Base-by-base conservation (phyloP, 257 asterid genomes). In the Solanum medicagineum region DNA sequence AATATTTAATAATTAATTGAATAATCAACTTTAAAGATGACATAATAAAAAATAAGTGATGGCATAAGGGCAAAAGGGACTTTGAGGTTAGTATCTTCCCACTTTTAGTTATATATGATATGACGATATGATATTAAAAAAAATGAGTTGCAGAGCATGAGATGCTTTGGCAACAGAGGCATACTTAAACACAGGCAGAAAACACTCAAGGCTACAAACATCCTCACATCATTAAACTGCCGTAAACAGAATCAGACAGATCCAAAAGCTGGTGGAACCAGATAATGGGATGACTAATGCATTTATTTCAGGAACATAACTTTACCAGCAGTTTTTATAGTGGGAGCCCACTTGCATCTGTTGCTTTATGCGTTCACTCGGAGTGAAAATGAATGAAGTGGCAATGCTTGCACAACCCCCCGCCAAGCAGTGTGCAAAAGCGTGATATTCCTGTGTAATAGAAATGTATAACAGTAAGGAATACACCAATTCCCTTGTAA, bases 401-500 rank as follows among this genome's bases (percentile, higher is more conserved):
- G 99, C 98, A 88, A 96, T 73, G 88, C 99, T 96, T 82, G 98
- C 98, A 87, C 92, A 91, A 49, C 98, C 99, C 74, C 99, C 99
- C 66, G 98, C 97, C 80, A 90, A 85, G 92, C 98, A 96, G 90
- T 94, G 98, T 84, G 93, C 98, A 88, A 93, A 86, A 81, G 98
- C 93, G 83, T 91, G 93, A 89, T 90, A 32, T 81, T 95, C 98
- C 99, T 96, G 91, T 51, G 70, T 19, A 79, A 69, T 66, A 63
- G 69, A 40, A 53, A 86, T 66, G 42, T 36, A 44, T 20, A 9
- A 9, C 8, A 70, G 29, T 80, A 12, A 29, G 81, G 19, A 56
- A 77, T 40, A 63, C 86, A 22, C 40, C 6, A 51, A 24, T 26
- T 19, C 70, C 44, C 26, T 70, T 54, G 53, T 8, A 20, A 44